Evolutionary conservation across 768 basidiomycete species (phyloP).

Genomic region (Russula dissimulans): DNA sequence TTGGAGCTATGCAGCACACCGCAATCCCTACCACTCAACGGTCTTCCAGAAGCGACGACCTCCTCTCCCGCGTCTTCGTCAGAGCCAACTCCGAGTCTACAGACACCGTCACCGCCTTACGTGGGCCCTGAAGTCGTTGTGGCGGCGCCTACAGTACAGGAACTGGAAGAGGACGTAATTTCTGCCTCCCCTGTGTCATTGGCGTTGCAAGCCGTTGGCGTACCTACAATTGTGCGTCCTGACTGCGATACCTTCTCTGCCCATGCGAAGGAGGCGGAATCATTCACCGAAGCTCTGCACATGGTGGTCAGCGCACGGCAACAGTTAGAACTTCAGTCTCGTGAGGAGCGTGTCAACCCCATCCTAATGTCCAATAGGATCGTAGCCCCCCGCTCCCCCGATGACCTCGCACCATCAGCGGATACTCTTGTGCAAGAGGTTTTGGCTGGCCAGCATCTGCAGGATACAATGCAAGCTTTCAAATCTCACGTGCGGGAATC

Average conservation of each 20-base stretch:
- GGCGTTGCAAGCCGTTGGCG: background rate
- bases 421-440: constrained; percentile 43
- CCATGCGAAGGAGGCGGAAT: constrained; percentile 13
- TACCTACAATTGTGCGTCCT: background rate
- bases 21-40: background rate
- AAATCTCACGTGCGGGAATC: constrained; percentile 34
- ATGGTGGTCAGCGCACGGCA: constrained; percentile 55
- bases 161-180: constrained; percentile 14
- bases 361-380: constrained; percentile 52
- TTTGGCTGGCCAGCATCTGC: constrained; percentile 29
- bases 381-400: constrained; percentile 32
- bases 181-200: constrained; percentile 9
- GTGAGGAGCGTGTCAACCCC: constrained; percentile 52
- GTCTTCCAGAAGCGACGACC: background rate
- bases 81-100: constrained; percentile 14
- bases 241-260: constrained; percentile 3
- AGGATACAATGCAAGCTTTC: constrained; percentile 32
- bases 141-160: constrained; percentile 9
- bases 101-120: constrained; percentile 22
- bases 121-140: constrained; percentile 22
- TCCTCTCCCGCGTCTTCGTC: constrained; percentile 11
- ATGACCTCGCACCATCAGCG: constrained; percentile 28
- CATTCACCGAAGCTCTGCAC: constrained; percentile 51
- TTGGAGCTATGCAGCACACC: background rate
- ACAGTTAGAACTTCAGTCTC: constrained; percentile 49